A percentile compares a stretch with the other conserved stretches of the same genome.
Evolutionary conservation across 192 early-diverging fungal species (phyloP).

Genomic region (Rhizophagus clarus): DNA sequence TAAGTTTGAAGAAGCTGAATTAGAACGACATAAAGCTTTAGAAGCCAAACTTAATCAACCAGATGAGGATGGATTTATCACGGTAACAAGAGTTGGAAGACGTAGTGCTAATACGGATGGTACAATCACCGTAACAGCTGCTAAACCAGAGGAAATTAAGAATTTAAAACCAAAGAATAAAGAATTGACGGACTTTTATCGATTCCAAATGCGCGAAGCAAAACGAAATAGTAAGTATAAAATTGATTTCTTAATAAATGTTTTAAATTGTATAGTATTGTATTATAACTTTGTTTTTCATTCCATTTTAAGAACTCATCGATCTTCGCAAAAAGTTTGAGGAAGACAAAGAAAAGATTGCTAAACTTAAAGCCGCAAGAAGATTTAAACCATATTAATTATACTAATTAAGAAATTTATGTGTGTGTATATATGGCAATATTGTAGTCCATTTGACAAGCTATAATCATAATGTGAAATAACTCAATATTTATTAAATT

Average conservation of each 20-base stretch:
- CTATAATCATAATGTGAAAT: not conserved
- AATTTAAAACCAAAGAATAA: constrained; percentile 77
- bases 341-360: constrained; percentile 70
- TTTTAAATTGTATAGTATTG: no score
- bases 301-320: constrained; percentile 65
- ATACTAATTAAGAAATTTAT: not conserved
- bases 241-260: not conserved
- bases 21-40: constrained; percentile 65
- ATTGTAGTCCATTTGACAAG: not conserved
- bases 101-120: constrained; percentile 72
- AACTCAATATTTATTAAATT: not conserved
- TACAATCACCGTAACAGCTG: constrained; percentile 61
- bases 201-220: constrained; percentile 92
- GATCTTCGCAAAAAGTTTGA: constrained; percentile 92
- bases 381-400: constrained; percentile 85
- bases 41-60: constrained; percentile 73
- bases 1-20: constrained; percentile 77
- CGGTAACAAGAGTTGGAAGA: constrained; percentile 72
- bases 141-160: constrained; percentile 54
- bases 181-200: constrained; percentile 88
- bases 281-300: not conserved
- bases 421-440: no score
- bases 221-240: constrained; percentile 77
- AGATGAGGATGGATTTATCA: constrained; percentile 92
- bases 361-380: constrained; percentile 59